These are phyloP conservation scores for Mycotypha africana DNA, from an alignment of 371 early-diverging fungal species.

Conservation along the genomic window DNA sequence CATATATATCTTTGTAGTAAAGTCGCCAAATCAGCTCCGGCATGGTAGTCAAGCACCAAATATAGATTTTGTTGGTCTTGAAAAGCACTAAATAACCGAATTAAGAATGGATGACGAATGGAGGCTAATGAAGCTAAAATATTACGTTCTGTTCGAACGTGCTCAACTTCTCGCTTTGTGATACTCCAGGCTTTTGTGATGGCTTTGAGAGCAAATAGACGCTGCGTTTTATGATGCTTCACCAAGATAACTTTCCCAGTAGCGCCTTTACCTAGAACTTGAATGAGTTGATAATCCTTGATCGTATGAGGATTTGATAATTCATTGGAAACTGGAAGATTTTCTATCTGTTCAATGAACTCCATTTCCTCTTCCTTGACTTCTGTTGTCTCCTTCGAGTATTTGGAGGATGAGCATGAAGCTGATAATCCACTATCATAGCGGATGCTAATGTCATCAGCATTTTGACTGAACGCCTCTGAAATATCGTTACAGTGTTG, in stretches of 20 bases:
- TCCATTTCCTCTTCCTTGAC: no score
- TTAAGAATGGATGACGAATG: constrained; percentile 87
- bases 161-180: constrained; percentile 81
- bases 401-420: neutral
- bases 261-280: constrained; percentile 54
- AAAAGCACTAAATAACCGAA: constrained; percentile 87
- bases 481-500: no score
- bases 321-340: no score
- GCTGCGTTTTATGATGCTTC: constrained; percentile 1
- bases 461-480: no score
- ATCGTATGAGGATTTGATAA: no score
- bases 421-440: neutral
- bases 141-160: constrained; percentile 40
- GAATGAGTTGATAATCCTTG: constrained; percentile 47
- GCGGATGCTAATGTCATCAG: neutral
- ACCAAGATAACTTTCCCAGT: constrained; percentile 43
- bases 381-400: no score
- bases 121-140: constrained; percentile 41
- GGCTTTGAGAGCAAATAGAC: constrained; percentile 91
- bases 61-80: constrained; percentile 87
- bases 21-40: constrained; percentile 75
- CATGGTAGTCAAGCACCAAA: constrained; percentile 87
- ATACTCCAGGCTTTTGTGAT: constrained; percentile 90
- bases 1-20: constrained; percentile 24
- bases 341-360: no score